Conservation (phyloP, 2,329 filamentous ascomycete genomes). For the Fusarium haematococcum region DNA sequence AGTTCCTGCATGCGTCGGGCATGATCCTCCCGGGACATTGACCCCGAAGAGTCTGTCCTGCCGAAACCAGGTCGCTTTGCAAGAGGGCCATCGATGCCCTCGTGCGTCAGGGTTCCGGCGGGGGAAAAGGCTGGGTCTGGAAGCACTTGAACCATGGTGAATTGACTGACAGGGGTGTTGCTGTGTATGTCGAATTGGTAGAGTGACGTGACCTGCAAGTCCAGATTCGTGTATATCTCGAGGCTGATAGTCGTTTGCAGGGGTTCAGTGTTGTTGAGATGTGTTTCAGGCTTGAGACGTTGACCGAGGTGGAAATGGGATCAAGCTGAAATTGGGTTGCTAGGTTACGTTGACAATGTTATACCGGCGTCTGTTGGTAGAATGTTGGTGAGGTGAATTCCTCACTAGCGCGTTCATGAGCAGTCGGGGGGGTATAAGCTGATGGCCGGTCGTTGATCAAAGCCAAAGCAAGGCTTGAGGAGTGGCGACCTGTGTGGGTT, state of each 20-base stretch:
- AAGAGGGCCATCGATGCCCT: constrained; percentile 37
- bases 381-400: constrained; percentile 29
- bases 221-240: constrained; percentile 1
- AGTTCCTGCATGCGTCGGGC: constrained; percentile 53
- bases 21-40: constrained; percentile 57
- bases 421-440: constrained; percentile 33
- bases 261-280: constrained; percentile 14
- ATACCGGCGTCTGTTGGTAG: constrained; percentile 29
- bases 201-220: background rate
- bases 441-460: constrained; percentile 19
- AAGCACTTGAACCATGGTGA: constrained; percentile 49
- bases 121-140: constrained; percentile 45
- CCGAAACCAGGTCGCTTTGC: constrained; percentile 38
- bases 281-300: constrained; percentile 11
- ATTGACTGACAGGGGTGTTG: constrained; percentile 9
- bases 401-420: constrained; percentile 46
- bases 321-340: constrained; percentile 7
- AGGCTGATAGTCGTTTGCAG: constrained; percentile 8
- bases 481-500: constrained; percentile 44
- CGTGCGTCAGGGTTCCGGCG: constrained; percentile 37
- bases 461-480: constrained; percentile 6
- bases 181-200: constrained; percentile 10
- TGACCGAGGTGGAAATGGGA: constrained; percentile 16
- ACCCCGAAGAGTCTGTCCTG: constrained; percentile 38
- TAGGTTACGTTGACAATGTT: constrained; percentile 41